Conservation (phyloP, 164 flowering plant species). For the Magnolia officinalis region DNA sequence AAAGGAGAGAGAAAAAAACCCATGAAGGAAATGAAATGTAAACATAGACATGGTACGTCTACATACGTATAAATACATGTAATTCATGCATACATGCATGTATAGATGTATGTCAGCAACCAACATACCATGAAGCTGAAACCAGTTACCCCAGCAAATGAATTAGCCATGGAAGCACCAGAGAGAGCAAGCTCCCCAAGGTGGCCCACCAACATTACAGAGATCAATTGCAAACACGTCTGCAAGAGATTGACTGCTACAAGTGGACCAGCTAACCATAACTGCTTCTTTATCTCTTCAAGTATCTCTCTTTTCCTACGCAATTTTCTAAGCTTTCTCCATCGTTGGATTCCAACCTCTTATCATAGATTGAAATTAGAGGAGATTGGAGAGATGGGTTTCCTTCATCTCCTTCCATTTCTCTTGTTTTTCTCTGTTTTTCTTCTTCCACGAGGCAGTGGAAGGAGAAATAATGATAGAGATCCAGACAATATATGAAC, state of each 20-base stretch:
- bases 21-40: too few relatives aligned
- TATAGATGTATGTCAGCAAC: neutral
- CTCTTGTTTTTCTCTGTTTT: neutral
- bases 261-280: constrained; percentile 66
- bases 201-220: constrained; percentile 80
- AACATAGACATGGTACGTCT: neutral
- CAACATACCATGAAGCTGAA: constrained; percentile 57
- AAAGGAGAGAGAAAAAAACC: neutral
- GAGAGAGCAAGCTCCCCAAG: constrained; percentile 65
- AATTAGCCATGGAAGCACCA: constrained; percentile 74
- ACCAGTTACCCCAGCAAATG: constrained; percentile 71
- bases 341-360: neutral
- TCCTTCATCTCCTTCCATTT: constrained; percentile 3
- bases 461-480: neutral
- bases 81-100: neutral
- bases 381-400: constrained; percentile 7
- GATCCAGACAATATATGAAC: too few relatives aligned
- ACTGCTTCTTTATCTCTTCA: constrained; percentile 57
- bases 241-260: constrained; percentile 36
- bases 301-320: constrained; percentile 19
- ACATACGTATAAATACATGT: neutral
- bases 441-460: neutral
- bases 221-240: constrained; percentile 48
- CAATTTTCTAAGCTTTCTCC: neutral
- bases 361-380: neutral